Evolutionary conservation across 768 basidiomycete species (phyloP), one percentile per base, ranked within the genome.

Genomic region (Rhodosporidiobolus sp.): DNA sequence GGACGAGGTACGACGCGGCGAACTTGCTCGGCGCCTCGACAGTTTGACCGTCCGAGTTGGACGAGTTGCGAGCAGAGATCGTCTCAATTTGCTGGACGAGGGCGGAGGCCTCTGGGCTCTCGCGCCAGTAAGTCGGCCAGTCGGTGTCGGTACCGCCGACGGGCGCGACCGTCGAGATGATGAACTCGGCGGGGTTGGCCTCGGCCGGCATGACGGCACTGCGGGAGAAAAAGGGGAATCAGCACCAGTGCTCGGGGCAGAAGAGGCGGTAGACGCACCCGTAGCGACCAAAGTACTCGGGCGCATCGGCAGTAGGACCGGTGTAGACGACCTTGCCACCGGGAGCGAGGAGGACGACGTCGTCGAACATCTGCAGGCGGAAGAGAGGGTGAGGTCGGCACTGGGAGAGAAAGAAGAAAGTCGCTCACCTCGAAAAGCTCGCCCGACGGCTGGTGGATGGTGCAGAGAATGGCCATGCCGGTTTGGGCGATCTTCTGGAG

Each of bases 381-480:
- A 17, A 17, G 48, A 5, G 24, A 49, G 19, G 48, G 17, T 10
- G 6, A 49, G 48, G 38, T 10, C 24, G 48, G 17, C 48, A 19
- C 8, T 4, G 48, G 24, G 22, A 50, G 20, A n/a, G 34, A 7
- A 61, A 30, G 10, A 17, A 19, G 8, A 43, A 14, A 14, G 38
- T 7, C 38, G 48, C n/a, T n/a, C 48, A 24, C 35, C 32, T 61
- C 60, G 30, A 61, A 61, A 1, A 61, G 67, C 58, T 67, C 67
- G 22, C 30, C 32, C 2, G 48, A 45, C 12, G 78, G 79, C 63
- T 81, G 79, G 67, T 81, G 80, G 63, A 81, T 92, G 83, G 92
- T 94, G 88, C 93, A 94, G n/a, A 94, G 83, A 74, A 94, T 92
- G 45, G 90, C 89, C 79, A 92, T 91, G 2, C 92, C 92, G 71